Evolutionary conservation across 2,329 filamentous ascomycete genomes (phyloP).

Genomic region (Scedosporium apiospermum): DNA sequence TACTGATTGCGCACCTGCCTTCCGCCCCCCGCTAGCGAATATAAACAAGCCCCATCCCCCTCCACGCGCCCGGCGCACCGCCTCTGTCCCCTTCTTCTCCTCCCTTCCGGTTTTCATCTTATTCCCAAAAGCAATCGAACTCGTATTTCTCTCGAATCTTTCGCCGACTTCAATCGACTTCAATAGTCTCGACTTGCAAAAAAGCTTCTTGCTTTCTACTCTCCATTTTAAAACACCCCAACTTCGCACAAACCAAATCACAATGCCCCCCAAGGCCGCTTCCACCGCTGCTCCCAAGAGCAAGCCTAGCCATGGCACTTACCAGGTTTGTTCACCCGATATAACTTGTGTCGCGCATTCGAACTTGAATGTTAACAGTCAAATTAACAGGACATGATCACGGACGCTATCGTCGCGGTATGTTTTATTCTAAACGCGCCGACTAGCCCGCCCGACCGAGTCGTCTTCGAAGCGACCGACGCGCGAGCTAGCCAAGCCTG

Average conservation of each 20-base stretch:
- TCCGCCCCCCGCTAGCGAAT: constrained; percentile 45
- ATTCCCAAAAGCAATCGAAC: not conserved
- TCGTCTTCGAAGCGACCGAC: constrained; percentile 27
- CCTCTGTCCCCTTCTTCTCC: constrained; percentile 17
- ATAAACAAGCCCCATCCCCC: constrained; percentile 47
- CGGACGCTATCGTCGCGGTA: constrained; percentile 52
- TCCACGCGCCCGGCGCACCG: constrained; percentile 38
- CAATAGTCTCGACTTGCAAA: not conserved
- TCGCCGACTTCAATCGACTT: constrained; percentile 22
- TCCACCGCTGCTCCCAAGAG: constrained; percentile 32
- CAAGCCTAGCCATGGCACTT: constrained; percentile 44
- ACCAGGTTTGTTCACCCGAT: constrained; percentile 40
- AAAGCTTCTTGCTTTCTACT: constrained; percentile 9
- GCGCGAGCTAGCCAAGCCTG: constrained; percentile 14
- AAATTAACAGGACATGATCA: constrained; percentile 48
- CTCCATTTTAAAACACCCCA: not conserved
- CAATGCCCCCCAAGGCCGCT: constrained; percentile 46
- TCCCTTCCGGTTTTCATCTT: constrained; percentile 15
- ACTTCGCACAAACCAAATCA: constrained; percentile 14
- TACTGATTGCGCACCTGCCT: constrained; percentile 48
- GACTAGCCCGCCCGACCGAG: not conserved
- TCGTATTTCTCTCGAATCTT: constrained; percentile 7
- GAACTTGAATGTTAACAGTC: not conserved
- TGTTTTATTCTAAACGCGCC: constrained; percentile 22
- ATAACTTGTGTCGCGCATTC: constrained; percentile 12